Evolutionary conservation across 2,329 filamentous ascomycete genomes (phyloP), one percentile per base, ranked within the genome.

Genomic region (Xylaria sp.): DNA sequence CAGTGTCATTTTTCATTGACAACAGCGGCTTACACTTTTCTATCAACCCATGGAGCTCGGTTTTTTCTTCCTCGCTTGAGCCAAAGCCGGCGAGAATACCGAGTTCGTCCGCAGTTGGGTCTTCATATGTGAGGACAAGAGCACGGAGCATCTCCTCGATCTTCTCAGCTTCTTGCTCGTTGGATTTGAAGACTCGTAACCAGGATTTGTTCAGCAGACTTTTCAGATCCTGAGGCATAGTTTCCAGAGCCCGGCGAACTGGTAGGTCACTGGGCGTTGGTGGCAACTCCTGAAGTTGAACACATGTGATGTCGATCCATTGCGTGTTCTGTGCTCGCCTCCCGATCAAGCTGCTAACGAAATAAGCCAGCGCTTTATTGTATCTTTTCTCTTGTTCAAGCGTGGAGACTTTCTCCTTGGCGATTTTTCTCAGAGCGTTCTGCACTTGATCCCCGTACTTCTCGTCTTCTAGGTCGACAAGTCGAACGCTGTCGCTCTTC

Each of bases 291-390:
- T 80, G 75, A 0, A 83, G 78, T 25, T 82, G 81, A 59, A 82
- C 78, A 39, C 79, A 82, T 1, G 81, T 81, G 2, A 83, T 82
- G 32, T 83, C 81, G 34, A 83, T 82, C 82, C 82, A 83, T 34
- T 82, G 81, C 0, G 80, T 82, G 58, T 82, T 83, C 8, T 82
- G 81, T 0, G 82, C 82, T 39, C 82, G 76, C 44, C 77, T 81
- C 0, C 81, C 82, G 5, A 83, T 81, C 2, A 83, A 73, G 60
- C 81, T 83, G 46, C 80, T 81, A 0, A 80, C 81, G 64, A 81
- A 83, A 66, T 83, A 83, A 4, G 80, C 76, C 1, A 83, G 75
- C 1, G 82, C 82, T 58, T 80, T 81, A 65, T 81, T 83, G 64
- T 83, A 83, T 0, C 79, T 78, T 61, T 83, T 83, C 12, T 77